phyloP scores from a whole-genome alignment of 202 grass and related monocot genomes.

The Schoenoplectus triqueter region DNA sequence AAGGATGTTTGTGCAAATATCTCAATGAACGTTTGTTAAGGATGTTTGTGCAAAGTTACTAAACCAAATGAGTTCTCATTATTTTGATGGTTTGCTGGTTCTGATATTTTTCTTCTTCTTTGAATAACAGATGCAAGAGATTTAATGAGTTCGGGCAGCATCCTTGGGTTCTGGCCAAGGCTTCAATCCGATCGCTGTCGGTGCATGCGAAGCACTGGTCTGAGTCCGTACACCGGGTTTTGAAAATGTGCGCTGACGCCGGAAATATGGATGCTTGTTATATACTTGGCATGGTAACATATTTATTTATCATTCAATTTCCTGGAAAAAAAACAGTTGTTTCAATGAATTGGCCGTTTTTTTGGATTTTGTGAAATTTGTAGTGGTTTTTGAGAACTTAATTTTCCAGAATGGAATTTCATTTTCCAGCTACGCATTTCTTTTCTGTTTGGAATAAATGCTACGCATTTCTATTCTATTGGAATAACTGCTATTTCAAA shows the following conservation, averaged over 20 bases:
- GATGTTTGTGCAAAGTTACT: neutral
- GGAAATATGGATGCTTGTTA: constrained; percentile 90
- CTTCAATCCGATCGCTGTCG: constrained; percentile 52
- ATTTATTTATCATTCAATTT: neutral
- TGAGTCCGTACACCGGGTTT: constrained; percentile 54
- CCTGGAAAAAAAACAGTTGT: too few species aligned
- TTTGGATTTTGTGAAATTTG: too few species aligned
- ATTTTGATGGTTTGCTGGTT: neutral
- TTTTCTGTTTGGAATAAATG: too few species aligned
- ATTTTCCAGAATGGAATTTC: too few species aligned
- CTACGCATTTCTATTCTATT: too few species aligned
- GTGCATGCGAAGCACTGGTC: constrained; percentile 71
- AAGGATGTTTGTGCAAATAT: neutral
- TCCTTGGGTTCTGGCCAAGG: constrained; percentile 66
- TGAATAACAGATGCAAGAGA: constrained; percentile 67
- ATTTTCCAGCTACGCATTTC: too few species aligned
- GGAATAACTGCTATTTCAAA: too few species aligned
- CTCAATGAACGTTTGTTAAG: neutral
- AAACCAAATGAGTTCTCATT: neutral
- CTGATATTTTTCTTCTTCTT: neutral
- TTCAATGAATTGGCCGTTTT: too few species aligned
- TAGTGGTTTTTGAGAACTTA: too few species aligned
- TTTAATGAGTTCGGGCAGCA: constrained; percentile 49
- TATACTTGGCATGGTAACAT: constrained; percentile 77
- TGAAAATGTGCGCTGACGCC: constrained; percentile 65